A percentile compares a stretch with the other conserved stretches of the same genome.
Evolutionary conservation across 2,329 filamentous ascomycete species (phyloP).

Genomic region (Neonectria faginata): DNA sequence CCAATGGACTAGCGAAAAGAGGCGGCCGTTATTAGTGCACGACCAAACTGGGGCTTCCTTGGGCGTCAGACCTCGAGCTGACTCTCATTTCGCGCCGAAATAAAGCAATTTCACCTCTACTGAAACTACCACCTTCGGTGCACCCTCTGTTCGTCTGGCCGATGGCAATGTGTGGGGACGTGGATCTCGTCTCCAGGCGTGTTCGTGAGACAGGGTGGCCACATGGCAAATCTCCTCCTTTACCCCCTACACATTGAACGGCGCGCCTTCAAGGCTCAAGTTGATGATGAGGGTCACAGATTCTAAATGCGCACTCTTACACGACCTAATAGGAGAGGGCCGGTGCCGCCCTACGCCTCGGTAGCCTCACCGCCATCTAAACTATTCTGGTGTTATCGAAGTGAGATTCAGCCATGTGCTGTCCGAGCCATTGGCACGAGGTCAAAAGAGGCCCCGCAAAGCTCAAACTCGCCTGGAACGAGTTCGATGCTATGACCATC

Average conservation of each 20-base stretch:
- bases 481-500: constrained; percentile 10
- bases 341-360: neutral
- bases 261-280: neutral
- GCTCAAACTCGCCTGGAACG: constrained; percentile 26
- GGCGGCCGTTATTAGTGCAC: constrained; percentile 1
- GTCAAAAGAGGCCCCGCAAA: constrained; percentile 8
- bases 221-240: constrained; percentile 39
- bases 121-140: constrained; percentile 27
- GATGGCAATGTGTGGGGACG: constrained; percentile 28
- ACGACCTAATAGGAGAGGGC: constrained; percentile 13
- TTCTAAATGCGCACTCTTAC: neutral
- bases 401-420: neutral
- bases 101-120: constrained; percentile 43
- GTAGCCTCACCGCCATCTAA: neutral
- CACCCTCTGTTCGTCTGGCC: constrained; percentile 2
- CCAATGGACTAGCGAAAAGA: constrained; percentile 16
- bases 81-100: constrained; percentile 38
- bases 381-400: neutral
- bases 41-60: constrained; percentile 13
- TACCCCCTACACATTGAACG: constrained; percentile 15
- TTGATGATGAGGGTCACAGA: neutral
- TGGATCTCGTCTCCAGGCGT: constrained; percentile 28
- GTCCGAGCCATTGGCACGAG: neutral
- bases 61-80: constrained; percentile 33
- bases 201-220: constrained; percentile 38